Base-by-base conservation (phyloP, 495 filamentous ascomycete species). In the Apodospora peruviana region DNA sequence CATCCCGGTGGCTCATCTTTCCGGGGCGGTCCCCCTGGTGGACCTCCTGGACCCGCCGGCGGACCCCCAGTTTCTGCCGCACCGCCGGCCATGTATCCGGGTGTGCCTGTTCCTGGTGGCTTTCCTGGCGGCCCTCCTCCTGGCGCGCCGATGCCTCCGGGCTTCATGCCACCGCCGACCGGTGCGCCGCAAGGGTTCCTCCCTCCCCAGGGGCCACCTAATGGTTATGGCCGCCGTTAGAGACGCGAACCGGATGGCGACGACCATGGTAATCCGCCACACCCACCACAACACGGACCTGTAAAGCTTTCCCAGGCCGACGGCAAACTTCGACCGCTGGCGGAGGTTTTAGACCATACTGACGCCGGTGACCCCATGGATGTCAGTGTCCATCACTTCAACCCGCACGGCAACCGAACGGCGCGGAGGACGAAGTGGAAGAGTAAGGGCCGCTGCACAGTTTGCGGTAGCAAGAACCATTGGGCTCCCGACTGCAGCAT, bases 1-100 rank as follows among this genome's bases (percentile, higher is more conserved):
- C 68, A 57, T 68, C 78, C 59, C 11, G 60, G 64, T 29, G 51
- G 59, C 47, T 16, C 52, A 10, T 43, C 45, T n/a, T 60, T 57
- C 45, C 53, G 49, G 18, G 51, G 49, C 17, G 47, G 50, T 4
- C 58, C 51, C 12, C 56, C 55, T 4, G 48, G 51, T 5, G 42
- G 42, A 23, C 40, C 52, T 18, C 46, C 47, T 3, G 47, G 29
- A 11, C 19, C 46, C 42, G 7, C 27, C 14, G 27, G 27, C n/a
- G n/a, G n/a, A n/a, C 40, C 46, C 24, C 45, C 51, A 3, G 35
- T 21, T 16, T 32, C 48, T 2, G 37, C 39, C n/a, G 16, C 50
- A 19, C 47, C 48, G 12, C 56, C 56, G 5, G 46, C 53, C 10
- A 60, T 65, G 42, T 62, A 50, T 18, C 56, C 58, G 3, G 59